These are phyloP conservation scores for Phytophthora hybrid DNA, from an alignment of 352 stramenopile genomes.

Conservation along the genomic window DNA sequence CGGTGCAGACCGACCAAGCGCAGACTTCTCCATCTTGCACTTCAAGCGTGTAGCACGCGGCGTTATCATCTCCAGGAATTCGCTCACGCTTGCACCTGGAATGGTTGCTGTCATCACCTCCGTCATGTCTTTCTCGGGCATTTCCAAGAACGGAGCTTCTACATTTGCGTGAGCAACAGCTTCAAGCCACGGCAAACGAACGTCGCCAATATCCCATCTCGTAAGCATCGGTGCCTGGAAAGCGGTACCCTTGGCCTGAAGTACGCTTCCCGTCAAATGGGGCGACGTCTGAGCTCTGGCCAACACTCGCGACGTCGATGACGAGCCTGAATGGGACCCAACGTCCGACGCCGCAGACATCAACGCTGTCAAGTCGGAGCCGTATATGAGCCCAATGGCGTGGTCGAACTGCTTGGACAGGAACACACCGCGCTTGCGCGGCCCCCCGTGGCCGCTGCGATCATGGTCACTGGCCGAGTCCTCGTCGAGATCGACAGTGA, in stretches of 20 bases:
- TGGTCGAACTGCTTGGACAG: constrained; percentile 80
- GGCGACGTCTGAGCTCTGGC: constrained; percentile 31
- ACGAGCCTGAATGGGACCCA: constrained; percentile 9
- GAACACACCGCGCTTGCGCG: constrained; percentile 47
- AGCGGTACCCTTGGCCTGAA: constrained; percentile 28
- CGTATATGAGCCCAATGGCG: constrained; percentile 71
- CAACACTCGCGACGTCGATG: constrained; percentile 19
- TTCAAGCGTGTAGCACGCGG: constrained; percentile 45
- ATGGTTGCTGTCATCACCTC: constrained; percentile 63
- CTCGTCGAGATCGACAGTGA: constrained; percentile 19
- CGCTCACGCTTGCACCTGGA: constrained; percentile 43
- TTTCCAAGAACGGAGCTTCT: constrained; percentile 53
- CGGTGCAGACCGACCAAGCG: constrained; percentile 26
- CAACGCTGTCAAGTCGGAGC: constrained; percentile 72
- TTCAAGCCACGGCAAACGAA: constrained; percentile 65
- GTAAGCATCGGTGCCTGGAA: constrained; percentile 60
- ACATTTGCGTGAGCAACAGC: constrained; percentile 23
- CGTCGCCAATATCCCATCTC: constrained; percentile 35
- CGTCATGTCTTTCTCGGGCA: constrained; percentile 54
- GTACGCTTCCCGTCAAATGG: constrained; percentile 18
- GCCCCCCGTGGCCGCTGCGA: constrained; percentile 9
- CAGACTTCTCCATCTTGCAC: constrained; percentile 16
- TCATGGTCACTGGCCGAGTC: constrained; percentile 27
- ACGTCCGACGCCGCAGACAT: constrained; percentile 21
- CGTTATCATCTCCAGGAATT: constrained; percentile 59